phyloP scores from a whole-genome alignment of 2,329 filamentous ascomycete species.

The Coniochaeta sp. region DNA sequence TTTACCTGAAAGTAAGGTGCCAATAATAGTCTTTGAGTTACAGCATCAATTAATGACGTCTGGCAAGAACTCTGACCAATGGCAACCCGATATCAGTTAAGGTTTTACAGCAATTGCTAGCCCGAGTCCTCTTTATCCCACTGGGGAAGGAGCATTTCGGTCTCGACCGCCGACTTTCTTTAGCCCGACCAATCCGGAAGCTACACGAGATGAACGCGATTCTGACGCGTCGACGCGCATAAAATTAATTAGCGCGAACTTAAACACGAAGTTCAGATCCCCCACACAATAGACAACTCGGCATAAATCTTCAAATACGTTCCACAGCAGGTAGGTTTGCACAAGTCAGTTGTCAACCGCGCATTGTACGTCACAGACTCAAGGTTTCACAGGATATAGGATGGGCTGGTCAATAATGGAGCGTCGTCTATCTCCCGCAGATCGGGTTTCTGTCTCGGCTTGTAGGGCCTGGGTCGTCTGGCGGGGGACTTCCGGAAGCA shows the following conservation, averaged over 20 bases:
- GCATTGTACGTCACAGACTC: neutral
- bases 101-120: too few relatives aligned
- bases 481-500: neutral
- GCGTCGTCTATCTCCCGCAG: neutral
- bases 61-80: neutral
- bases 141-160: neutral
- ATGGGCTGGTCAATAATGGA: neutral
- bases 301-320: too few relatives aligned
- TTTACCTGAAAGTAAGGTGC: too few relatives aligned
- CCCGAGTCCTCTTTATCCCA: neutral
- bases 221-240: neutral
- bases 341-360: neutral
- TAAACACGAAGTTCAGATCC: neutral
- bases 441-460: slow-evolving; percentile 1
- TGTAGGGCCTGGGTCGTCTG: neutral
- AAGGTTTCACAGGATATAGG: neutral
- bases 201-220: neutral
- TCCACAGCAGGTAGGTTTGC: neutral
- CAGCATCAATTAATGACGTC: neutral
- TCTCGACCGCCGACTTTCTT: neutral
- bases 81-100: neutral
- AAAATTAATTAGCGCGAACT: neutral
- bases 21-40: neutral
- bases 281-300: too few relatives aligned
- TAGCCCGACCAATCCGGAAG: neutral